Percentiles rank a stretch among this genome's conserved stretches.
Conservation (phyloP, 2,329 filamentous ascomycete species). For the Fusarium sterilihyphosum region DNA sequence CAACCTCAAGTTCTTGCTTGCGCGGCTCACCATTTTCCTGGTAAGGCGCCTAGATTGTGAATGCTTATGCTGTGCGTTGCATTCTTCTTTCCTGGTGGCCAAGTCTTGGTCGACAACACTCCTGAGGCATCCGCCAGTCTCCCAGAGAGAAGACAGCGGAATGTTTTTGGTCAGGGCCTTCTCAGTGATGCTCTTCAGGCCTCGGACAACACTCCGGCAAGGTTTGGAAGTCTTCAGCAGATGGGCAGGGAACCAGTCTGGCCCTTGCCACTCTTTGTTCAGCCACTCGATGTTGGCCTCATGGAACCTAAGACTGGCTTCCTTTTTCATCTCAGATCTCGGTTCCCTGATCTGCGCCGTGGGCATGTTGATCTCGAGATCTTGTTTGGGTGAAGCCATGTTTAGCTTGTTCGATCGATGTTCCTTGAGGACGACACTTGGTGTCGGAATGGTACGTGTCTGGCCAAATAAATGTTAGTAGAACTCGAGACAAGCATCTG, state of each 20-base stretch:
- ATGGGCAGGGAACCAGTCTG: too few species aligned
- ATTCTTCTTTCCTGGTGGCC: rapidly evolving
- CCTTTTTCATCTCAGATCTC: too few species aligned
- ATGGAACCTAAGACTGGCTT: too few species aligned
- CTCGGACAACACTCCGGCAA: too few species aligned
- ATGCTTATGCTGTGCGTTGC: rapidly evolving
- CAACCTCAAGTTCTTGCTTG: neutral
- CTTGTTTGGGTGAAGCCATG: neutral
- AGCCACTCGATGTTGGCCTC: too few species aligned
- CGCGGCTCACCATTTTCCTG: neutral
- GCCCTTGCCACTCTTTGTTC: too few species aligned
- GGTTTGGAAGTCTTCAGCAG: too few species aligned
- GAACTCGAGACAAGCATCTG: rapidly evolving
- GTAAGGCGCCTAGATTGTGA: neutral
- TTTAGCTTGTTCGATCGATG: neutral
- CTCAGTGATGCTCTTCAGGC: too few species aligned
- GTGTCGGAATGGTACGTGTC: neutral
- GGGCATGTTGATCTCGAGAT: too few species aligned
- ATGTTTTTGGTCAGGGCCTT: too few species aligned
- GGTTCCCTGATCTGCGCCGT: too few species aligned
- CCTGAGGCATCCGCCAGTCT: neutral
- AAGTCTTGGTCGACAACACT: neutral
- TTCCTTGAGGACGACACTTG: too few species aligned
- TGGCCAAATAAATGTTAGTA: neutral
- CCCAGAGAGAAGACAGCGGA: neutral